Conservation (phyloP, 768 basidiomycete genomes). For the Tylopilus plumbeoviolaceoides region DNA sequence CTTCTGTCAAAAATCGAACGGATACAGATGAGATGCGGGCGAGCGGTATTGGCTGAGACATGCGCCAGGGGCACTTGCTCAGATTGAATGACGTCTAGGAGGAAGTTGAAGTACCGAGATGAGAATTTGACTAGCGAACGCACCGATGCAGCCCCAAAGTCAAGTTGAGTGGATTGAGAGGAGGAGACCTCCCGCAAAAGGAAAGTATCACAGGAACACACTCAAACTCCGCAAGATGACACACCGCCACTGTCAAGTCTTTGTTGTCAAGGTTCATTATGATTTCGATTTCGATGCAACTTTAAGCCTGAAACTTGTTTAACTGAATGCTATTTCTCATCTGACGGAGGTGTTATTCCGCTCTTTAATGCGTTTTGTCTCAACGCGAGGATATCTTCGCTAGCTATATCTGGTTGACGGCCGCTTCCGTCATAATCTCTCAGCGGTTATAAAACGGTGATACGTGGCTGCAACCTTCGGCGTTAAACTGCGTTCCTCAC, state of each 20-base stretch:
- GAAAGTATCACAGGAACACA: neutral
- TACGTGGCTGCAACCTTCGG: neutral
- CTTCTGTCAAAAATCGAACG: conserved; percentile 44
- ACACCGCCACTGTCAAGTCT: no score
- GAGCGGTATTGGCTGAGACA: conserved; percentile 32
- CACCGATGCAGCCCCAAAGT: neutral
- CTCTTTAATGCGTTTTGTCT: neutral
- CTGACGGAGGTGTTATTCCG: neutral
- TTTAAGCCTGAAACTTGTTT: no score
- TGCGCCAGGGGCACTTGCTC: conserved; percentile 1
- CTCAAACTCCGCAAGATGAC: no score
- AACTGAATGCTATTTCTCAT: no score
- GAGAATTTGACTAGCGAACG: neutral
- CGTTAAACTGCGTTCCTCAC: neutral
- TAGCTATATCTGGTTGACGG: neutral
- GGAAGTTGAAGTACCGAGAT: neutral
- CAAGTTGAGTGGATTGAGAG: neutral
- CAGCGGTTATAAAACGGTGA: neutral
- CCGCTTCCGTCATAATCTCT: neutral
- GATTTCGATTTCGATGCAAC: no score
- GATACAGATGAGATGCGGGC: conserved; percentile 22
- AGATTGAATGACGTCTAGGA: neutral
- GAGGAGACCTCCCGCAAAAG: neutral
- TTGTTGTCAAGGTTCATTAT: no score
- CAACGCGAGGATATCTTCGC: neutral